phyloP scores from a whole-genome alignment of 108 stramenopile species.

The Nitzschia putrida region DNA sequence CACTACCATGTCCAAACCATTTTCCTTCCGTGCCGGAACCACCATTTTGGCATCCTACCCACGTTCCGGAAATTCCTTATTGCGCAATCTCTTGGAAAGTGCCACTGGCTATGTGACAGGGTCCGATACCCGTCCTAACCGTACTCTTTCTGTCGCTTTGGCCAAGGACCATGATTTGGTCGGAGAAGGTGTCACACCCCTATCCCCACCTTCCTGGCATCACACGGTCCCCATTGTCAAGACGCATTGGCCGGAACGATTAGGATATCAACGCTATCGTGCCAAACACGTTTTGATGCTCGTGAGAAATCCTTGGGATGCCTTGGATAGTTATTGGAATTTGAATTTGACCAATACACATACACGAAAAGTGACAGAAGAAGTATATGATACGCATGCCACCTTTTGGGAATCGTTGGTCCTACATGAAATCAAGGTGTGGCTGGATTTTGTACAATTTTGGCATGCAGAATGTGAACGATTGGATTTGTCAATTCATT shows the following conservation, averaged over 20 bases:
- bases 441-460: conserved; percentile 74
- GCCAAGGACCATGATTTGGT: conserved; percentile 67
- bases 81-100: conserved; percentile 79
- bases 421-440: conserved; percentile 71
- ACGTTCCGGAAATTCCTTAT: conserved; percentile 85
- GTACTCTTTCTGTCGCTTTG: conserved; percentile 72
- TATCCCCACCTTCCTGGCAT: not conserved
- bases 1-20: not conserved
- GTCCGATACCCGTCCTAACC: conserved; percentile 89
- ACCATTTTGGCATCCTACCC: conserved; percentile 86
- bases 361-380: conserved; percentile 75
- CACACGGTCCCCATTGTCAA: conserved; percentile 57
- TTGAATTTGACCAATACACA: conserved; percentile 94
- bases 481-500: conserved; percentile 40
- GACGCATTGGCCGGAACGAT: conserved; percentile 95
- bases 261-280: conserved; percentile 53
- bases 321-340: conserved; percentile 94
- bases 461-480: conserved; percentile 27
- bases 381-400: conserved; percentile 58
- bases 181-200: conserved; percentile 74
- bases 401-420: conserved; percentile 65
- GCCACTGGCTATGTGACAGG: conserved; percentile 85
- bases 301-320: conserved; percentile 96
- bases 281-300: conserved; percentile 71
- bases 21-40: conserved; percentile 29